Evolutionary conservation across 192 early-diverging fungal species (phyloP), one percentile per base, ranked within the genome.

Genomic region (Martensiomyces pterosporus): DNA sequence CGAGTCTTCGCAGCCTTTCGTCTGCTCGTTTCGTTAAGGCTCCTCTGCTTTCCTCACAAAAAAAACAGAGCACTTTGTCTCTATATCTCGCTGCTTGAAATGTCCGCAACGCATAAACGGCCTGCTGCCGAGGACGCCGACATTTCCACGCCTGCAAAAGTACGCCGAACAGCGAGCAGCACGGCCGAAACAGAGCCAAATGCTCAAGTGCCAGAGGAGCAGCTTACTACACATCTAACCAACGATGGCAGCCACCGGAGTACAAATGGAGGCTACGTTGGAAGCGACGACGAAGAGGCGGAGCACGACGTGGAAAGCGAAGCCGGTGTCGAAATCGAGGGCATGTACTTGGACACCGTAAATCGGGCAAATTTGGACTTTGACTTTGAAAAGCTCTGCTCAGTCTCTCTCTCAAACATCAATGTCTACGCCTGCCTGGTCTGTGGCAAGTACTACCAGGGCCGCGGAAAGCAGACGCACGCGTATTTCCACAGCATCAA

Each of bases 371-470:
- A 81, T 68, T 78, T 98, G 23, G 95, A 98, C 73, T 98, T 98
- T 81, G 95, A 98, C 60, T 98, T 98, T 70, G 95, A 98, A 60
- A 92, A 96, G 45, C 82, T 95, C 16, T 98, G 95, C 69, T 93
- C 89, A 2, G 91, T 98, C 1, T 95, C 92, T 21, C 78, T 98
- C 33, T 86, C 87, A 24, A 90, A 92, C 50, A 60, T 87, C 61
- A 98, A 98, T 43, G 89, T 98, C 0, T 98, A 98, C 57, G 88
- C 92, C 0, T 98, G 95, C 64, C 81, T 98, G 6, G 87, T 93
- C 4, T 98, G 95, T 52, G 95, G 93, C 42, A 95, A 91, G 60
- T 98, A 93, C 60, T 94, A 80, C 55, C 92, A 94, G 80, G 90
- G 95, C 14, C 84, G 95, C 23, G 93, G 95, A 40, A 82, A 80